Percentiles rank a stretch among this genome's conserved stretches.
phyloP scores from a whole-genome alignment of 2,329 filamentous ascomycete genomes.

The Neurospora sp. region DNA sequence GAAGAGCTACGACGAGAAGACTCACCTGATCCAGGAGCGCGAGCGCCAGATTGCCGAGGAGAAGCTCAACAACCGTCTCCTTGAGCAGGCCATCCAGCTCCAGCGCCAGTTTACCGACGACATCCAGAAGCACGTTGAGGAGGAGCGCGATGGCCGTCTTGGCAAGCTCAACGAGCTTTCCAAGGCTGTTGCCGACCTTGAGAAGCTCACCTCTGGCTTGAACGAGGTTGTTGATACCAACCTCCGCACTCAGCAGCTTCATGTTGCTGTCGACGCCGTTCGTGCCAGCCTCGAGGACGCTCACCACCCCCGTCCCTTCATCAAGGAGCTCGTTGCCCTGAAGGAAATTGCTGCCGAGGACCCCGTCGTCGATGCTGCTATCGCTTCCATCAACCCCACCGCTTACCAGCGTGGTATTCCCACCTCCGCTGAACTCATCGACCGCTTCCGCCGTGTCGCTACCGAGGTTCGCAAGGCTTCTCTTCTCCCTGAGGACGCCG shows the following conservation, averaged over 20 bases:
- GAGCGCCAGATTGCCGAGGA: constrained; percentile 74
- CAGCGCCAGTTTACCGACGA: constrained; percentile 76
- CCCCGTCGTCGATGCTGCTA: constrained; percentile 80
- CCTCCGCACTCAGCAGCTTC: constrained; percentile 88
- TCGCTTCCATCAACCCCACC: constrained; percentile 87
- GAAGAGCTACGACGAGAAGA: constrained; percentile 67
- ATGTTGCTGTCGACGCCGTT: constrained; percentile 90
- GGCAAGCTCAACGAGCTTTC: constrained; percentile 77
- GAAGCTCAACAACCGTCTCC: constrained; percentile 70
- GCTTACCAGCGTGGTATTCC: constrained; percentile 91
- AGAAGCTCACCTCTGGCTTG: constrained; percentile 81
- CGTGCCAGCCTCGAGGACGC: constrained; percentile 71
- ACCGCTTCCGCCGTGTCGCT: constrained; percentile 90
- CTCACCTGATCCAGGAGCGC: constrained; percentile 68
- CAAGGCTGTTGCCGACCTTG: constrained; percentile 68
- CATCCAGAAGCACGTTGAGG: constrained; percentile 72
- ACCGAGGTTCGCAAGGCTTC: constrained; percentile 89
- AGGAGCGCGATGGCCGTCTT: constrained; percentile 77
- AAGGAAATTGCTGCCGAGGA: constrained; percentile 85
- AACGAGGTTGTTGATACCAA: constrained; percentile 84
- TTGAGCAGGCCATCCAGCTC: constrained; percentile 82
- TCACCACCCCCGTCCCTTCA: constrained; percentile 69
- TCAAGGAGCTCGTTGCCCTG: constrained; percentile 84
- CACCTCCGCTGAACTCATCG: constrained; percentile 74
- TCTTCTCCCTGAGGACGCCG: constrained; percentile 84